A percentile compares a stretch with the other conserved stretches of the same genome.
phyloP scores from a whole-genome alignment of 441 rosid species.

The Eruca vesicaria region DNA sequence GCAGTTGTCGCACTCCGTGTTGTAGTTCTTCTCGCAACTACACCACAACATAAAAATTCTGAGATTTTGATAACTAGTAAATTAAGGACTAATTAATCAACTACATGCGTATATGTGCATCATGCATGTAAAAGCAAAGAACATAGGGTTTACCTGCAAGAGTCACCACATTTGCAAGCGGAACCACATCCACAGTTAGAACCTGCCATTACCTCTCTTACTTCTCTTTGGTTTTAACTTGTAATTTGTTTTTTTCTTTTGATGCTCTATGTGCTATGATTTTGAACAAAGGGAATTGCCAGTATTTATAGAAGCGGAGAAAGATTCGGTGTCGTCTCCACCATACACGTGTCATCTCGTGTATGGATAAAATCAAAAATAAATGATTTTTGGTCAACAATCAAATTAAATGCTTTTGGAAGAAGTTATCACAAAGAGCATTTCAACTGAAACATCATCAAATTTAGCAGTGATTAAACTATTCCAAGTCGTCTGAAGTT shows the following conservation, averaged over 20 bases:
- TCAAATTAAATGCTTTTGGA: neutral
- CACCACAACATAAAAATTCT: neutral
- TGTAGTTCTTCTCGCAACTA: slow-evolving; percentile 56
- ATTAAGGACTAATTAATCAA: neutral
- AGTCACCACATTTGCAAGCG: slow-evolving; percentile 53
- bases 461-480: neutral
- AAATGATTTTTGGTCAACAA: neutral
- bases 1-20: slow-evolving; percentile 40
- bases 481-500: too few relatives aligned
- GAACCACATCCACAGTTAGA: slow-evolving; percentile 68
- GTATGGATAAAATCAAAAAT: neutral
- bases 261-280: slow-evolving; percentile 3
- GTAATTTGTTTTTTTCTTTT: slow-evolving; percentile 7
- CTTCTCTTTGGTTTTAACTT: slow-evolving; percentile 11
- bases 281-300: slow-evolving; percentile 2
- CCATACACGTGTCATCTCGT: slow-evolving; percentile 54
- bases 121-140: neutral
- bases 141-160: slow-evolving; percentile 39
- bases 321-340: slow-evolving; percentile 13
- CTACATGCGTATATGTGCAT: neutral
- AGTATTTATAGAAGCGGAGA: slow-evolving; percentile 40
- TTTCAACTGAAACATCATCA: neutral
- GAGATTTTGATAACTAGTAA: neutral
- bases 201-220: slow-evolving; percentile 30
- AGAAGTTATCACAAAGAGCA: neutral